Evolutionary conservation across 2,329 filamentous ascomycete species (phyloP), one percentile per base, ranked within the genome.

Genomic region (Cladosporium colombiae): DNA sequence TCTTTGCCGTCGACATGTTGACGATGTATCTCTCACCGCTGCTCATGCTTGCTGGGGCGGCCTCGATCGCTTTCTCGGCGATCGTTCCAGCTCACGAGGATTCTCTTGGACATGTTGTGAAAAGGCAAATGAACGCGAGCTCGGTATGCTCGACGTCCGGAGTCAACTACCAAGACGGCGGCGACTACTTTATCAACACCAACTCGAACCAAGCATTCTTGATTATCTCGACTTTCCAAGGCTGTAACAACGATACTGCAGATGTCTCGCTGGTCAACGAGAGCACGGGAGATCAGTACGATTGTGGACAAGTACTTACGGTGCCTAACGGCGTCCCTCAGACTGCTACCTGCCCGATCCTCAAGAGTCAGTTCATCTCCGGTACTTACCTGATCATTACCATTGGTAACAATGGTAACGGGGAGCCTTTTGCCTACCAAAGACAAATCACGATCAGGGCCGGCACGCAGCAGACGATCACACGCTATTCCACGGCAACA

Each of bases 151-250:
- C 40, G 40, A 57, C 72, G 10, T 76, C 69, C 60, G 74, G 74
- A 55, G 69, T 76, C n/a, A 81, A 83, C 68, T 83, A 80, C 64
- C 70, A 80, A 55, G 76, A 79, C 68, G 79, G 78, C 50, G 77
- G 76, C 2, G 67, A 71, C 23, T 83, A 82, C 71, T 83, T 82
- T 70, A 81, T 82, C 70, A 81, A 82, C 69, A 74, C 76, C 14
- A 70, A 74, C 16, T 81, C 79, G 0, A 73, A 70, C 5, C 78
- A 79, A 1, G 69, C 69, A 13, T 83, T 82, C 68, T 80, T 78
- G 16, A 77, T 77, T 23, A 78, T 81, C 5, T 78, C 78, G 3
- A 76, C 80, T 44, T 83, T 82, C 65, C 70, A 77, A 59, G 79
- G 80, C 49, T 83, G 81, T 69, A 74, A 79, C 37, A 70, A 74